Conservation (phyloP, 75 land plant genomes). For the Adiantum capillusveneris region DNA sequence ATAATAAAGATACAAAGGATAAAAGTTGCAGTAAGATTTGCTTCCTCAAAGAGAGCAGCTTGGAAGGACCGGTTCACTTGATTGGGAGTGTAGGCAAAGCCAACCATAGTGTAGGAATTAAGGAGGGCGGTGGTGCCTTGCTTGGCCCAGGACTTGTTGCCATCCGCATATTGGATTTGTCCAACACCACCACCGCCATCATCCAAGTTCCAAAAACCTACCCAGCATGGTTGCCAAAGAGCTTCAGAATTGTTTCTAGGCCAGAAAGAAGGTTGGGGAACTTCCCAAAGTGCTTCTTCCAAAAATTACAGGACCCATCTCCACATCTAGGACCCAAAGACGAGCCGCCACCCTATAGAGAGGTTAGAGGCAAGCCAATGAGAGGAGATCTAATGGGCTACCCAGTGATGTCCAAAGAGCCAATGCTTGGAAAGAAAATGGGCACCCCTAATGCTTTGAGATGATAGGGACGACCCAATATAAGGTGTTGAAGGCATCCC, state of each 20-base stretch:
- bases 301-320: conserved; percentile 18
- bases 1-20: too few relatives aligned
- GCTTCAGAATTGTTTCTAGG: conserved; percentile 26
- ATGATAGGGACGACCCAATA: too few relatives aligned
- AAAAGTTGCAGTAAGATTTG: too few relatives aligned
- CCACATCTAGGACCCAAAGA: neutral
- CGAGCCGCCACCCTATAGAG: neutral
- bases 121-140: conserved; percentile 60
- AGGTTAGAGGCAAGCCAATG: neutral
- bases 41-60: conserved; percentile 53
- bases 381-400: too few relatives aligned
- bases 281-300: conserved; percentile 31
- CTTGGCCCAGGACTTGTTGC: conserved; percentile 30
- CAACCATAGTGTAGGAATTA: conserved; percentile 36
- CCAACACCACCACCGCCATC: conserved; percentile 37
- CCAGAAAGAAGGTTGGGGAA: conserved; percentile 40
- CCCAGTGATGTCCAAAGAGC: neutral
- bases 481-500: too few relatives aligned
- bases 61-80: conserved; percentile 39
- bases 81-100: conserved; percentile 38
- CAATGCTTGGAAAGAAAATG: neutral
- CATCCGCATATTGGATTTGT: conserved; percentile 41
- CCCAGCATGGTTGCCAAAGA: conserved; percentile 16
- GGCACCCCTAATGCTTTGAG: too few relatives aligned
- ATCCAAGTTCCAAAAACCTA: conserved; percentile 16